These are phyloP conservation scores for Russula vinacea DNA, from an alignment of 768 basidiomycete genomes.

Conservation along the genomic window DNA sequence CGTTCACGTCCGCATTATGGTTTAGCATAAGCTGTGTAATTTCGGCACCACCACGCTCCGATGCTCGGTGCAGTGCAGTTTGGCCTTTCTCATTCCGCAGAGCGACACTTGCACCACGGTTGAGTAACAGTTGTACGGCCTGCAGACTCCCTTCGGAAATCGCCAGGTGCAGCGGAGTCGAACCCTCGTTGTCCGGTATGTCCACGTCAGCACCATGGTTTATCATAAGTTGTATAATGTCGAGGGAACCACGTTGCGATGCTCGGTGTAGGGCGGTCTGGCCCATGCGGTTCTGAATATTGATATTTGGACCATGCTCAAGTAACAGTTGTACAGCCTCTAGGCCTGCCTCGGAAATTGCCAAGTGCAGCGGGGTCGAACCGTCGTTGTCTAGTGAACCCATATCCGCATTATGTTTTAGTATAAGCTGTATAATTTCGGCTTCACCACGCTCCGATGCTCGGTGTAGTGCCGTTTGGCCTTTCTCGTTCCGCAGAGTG, in stretches of 20 bases:
- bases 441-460: too few species aligned
- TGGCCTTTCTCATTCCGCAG: too few species aligned
- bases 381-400: neutral
- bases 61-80: too few species aligned
- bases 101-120: too few species aligned
- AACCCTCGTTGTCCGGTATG: neutral
- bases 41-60: too few species aligned
- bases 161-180: neutral
- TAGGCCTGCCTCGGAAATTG: neutral
- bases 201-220: neutral
- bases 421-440: neutral
- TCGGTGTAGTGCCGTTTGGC: too few species aligned
- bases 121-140: too few species aligned
- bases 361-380: neutral
- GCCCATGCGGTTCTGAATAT: neutral
- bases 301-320: neutral
- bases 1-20: too few species aligned
- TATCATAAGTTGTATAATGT: neutral
- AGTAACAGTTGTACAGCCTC: neutral
- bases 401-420: neutral
- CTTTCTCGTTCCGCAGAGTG: too few species aligned
- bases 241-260: neutral
- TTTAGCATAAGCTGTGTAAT: neutral
- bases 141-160: neutral
- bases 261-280: constrained; percentile 23